Conservation (phyloP, 331 rosid species). For the Malus hybrid region DNA sequence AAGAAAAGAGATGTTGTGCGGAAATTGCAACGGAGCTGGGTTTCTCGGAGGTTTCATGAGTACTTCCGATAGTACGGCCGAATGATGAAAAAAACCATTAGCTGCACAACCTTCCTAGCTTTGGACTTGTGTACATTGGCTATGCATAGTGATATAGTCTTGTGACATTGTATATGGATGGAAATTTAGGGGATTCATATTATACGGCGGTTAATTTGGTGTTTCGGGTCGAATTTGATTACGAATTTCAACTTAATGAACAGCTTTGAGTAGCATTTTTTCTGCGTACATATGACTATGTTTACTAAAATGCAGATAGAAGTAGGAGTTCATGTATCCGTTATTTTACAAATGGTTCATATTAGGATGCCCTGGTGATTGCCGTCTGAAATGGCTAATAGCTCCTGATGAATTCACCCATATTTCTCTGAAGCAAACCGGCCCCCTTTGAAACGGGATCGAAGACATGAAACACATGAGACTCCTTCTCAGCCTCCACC, state of each 20-base stretch:
- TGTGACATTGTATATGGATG: not conserved
- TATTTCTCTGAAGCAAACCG: slow-evolving; percentile 51
- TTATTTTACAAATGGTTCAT: not conserved
- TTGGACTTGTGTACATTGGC: not conserved
- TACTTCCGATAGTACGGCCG: slow-evolving; percentile 38
- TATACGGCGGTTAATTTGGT: not conserved
- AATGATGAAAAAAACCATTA: not conserved
- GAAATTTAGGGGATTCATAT: not conserved
- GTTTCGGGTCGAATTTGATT: not conserved
- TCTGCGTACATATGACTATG: not conserved
- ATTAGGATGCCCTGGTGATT: not conserved
- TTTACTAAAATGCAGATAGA: not conserved
- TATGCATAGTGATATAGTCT: not conserved
- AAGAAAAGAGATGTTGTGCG: slow-evolving; percentile 66
- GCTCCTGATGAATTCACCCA: slow-evolving; percentile 46
- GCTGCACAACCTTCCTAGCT: not conserved
- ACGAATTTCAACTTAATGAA: not conserved
- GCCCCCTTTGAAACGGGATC: slow-evolving; percentile 50
- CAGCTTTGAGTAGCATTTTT: too few species aligned
- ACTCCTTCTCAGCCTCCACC: slow-evolving; percentile 49
- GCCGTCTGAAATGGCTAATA: slow-evolving; percentile 2
- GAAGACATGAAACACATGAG: slow-evolving; percentile 54
- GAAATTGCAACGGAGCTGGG: slow-evolving; percentile 88
- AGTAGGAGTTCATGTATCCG: not conserved
- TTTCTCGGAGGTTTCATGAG: slow-evolving; percentile 85